phyloP scores from a whole-genome alignment of 2,329 filamentous ascomycete species.

The Trichoderma aggressivum region DNA sequence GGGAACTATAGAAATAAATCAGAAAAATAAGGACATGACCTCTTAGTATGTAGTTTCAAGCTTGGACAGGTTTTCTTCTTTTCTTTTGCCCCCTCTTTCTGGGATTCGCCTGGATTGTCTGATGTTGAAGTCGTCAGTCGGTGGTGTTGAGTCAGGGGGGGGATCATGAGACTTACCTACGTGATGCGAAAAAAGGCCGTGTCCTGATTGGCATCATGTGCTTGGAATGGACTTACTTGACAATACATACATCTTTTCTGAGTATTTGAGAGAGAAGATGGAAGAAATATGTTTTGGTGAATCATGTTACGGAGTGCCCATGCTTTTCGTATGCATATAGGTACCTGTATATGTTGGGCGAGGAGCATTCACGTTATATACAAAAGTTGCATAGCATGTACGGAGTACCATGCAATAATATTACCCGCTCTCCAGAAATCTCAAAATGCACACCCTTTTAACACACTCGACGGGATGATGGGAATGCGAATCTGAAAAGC shows the following conservation, averaged over 20 bases:
- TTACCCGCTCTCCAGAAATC: background rate
- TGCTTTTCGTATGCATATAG: background rate
- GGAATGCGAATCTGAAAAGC: background rate
- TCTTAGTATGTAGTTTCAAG: too few relatives aligned
- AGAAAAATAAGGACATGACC: background rate
- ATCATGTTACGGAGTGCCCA: background rate
- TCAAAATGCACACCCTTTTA: too few relatives aligned
- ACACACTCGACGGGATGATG: too few relatives aligned
- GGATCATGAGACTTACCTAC: background rate
- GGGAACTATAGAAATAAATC: too few relatives aligned
- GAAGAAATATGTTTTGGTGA: background rate
- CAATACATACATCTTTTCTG: background rate
- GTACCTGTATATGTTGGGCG: background rate
- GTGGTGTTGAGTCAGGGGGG: background rate
- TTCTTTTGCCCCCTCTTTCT: background rate
- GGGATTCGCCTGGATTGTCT: background rate
- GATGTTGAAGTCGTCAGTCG: background rate
- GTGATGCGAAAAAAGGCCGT: background rate
- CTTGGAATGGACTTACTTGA: background rate
- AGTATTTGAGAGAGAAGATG: background rate
- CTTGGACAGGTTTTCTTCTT: background rate
- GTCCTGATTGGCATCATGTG: background rate
- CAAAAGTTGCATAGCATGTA: background rate
- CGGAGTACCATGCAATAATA: background rate
- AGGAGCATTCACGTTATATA: background rate